Base-by-base conservation (phyloP, 257 asterid species). In the Vinca minor region DNA sequence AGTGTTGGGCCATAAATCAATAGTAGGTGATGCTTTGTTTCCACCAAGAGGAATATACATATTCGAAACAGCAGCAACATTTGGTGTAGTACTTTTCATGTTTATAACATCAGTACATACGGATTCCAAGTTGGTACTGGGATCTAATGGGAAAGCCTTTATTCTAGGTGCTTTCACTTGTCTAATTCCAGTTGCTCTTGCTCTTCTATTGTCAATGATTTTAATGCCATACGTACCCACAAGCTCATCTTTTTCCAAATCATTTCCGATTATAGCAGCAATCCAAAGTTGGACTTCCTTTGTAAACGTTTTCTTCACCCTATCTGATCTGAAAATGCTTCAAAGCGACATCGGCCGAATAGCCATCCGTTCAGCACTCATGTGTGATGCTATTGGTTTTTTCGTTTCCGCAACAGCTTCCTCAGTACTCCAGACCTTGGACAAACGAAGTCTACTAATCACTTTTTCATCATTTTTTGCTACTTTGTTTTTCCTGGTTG, bases 1-100 rank as follows among this genome's bases (percentile, higher is more conserved):
- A 18, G 1, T 83, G 2, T 54, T 90, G 18, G 91, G 95, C 7
- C 86, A 76, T 58, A 18, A 59, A 0, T 46, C 54, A 1, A 2
- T 52, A 44, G 13, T 82, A 57, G 79, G 83, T 17, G 18, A 46
- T 0, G 5, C 8, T 0, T 34, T 90, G 11, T 90, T 90, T 59
- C 96, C 96, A 0, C 29, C 59, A 0, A 69, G 86, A 66, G 73
- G 96, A 69, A n/a, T 42, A 17, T 21, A 71, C 36, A 69, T 74
- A 4, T 75, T 90, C 7, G 89, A 84, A 61, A 87, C 96, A 0
- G 15, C 63, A 0, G 84, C 92, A 0, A 49, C 71, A 0, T 83
- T 87, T 39, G 96, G 97, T 17, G 70, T 87, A 10, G 73, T 84
- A 77, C 81, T 80, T 79, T 81, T 84, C 82, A 69, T 90, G 8